Conservation (phyloP, 176 grass and related monocot genomes). For the Miscanthus lutarioriparius region DNA sequence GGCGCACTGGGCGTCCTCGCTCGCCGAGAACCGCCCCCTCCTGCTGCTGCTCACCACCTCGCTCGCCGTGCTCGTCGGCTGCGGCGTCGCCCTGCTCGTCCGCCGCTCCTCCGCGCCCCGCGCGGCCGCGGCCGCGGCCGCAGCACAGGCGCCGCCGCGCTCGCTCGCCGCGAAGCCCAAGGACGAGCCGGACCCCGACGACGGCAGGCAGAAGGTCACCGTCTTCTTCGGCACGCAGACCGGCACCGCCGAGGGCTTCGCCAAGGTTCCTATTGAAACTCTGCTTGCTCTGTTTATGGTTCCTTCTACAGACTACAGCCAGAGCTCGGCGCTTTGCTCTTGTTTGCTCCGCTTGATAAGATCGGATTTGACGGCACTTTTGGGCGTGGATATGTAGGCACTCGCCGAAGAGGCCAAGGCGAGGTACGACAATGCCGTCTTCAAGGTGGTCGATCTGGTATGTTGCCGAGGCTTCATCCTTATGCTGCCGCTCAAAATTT, state of each 20-base stretch:
- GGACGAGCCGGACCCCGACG: slow-evolving; percentile 56
- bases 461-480: background rate
- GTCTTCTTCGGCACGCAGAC: slow-evolving; percentile 95
- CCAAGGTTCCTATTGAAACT: slow-evolving; percentile 51
- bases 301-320: background rate
- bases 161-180: background rate
- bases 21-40: slow-evolving; percentile 48
- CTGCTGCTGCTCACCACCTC: slow-evolving; percentile 63
- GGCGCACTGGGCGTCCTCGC: background rate
- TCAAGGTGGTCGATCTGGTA: slow-evolving; percentile 96
- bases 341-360: background rate
- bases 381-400: slow-evolving; percentile 49
- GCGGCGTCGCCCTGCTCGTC: slow-evolving; percentile 69
- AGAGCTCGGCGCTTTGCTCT: background rate
- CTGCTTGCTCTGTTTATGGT: background rate
- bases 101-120: slow-evolving; percentile 38
- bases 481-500: background rate
- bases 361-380: background rate
- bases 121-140: background rate
- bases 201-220: slow-evolving; percentile 67
- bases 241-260: slow-evolving; percentile 92
- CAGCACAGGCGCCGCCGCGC: background rate
- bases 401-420: slow-evolving; percentile 85
- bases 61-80: slow-evolving; percentile 73
- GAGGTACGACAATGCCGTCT: slow-evolving; percentile 73